Base-by-base conservation (phyloP, 148 eudicot genomes). In the Cornus suecica region DNA sequence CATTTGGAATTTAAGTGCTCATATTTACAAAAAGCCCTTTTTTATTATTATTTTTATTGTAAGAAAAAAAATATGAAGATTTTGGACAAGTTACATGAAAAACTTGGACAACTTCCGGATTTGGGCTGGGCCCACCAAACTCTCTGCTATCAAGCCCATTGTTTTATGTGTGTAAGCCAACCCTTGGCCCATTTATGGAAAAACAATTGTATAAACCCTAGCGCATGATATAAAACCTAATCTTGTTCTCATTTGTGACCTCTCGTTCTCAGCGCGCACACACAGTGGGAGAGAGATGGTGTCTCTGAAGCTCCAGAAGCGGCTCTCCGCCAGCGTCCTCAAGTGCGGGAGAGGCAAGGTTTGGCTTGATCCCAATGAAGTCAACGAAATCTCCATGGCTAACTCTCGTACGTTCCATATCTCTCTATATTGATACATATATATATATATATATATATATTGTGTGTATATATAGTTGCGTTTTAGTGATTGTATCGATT, bases 351-450 rank as follows among this genome's bases (percentile, higher is more conserved):
- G 60, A 42, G 84, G 86, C 10, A 88, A 88, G 75, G 83, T 82
- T 51, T 88, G 91, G 88, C 88, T 85, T 45, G 94, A 90, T 66
- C 97, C 97, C 1, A 92, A 92, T 84, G 97, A 90, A 83, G 79
- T 66, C 79, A 87, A 81, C 67, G 97, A 92, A 76, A 90, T 92
- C 80, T 92, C 97, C 84, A 89, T 90, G 94, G 97, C 97, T 31
- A 92, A 92, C 76, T 92, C 97, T 66, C 88, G 94, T 92, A 86
- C 20, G 83, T 41, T 69, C 24, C 64, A 65, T 22, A 45, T 32
- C 65, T 23, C 72, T 24, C 14, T 69, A 48, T 73, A 31, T 9
- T 13, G 41, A 13, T 28, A 8, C 14, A 23, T 34, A 1, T 32
- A 27, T 16, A 48, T 48, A 48, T 4, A n/a, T n/a, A n/a, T n/a